Conservation (phyloP, 331 rosid genomes). For the Pyracantha coccinea region DNA sequence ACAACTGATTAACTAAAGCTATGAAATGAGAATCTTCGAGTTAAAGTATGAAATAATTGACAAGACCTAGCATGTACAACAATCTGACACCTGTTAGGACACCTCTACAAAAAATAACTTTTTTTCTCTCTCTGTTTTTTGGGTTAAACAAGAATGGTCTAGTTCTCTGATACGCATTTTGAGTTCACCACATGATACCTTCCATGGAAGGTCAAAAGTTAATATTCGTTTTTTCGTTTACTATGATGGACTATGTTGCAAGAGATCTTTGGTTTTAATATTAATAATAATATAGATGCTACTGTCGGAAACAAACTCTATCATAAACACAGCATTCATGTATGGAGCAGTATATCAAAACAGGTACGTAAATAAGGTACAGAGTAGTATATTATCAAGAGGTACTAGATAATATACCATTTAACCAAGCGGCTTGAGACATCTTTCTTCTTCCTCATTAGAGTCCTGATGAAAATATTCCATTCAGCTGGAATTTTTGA, state of each 20-base stretch:
- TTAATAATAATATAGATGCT: neutral
- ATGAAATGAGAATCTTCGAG: neutral
- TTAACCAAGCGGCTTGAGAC: conserved; percentile 35
- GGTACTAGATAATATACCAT: too few relatives aligned
- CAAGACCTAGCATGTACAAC: neutral
- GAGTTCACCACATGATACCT: neutral
- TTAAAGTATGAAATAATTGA: neutral
- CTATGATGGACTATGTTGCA: neutral
- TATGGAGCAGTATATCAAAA: neutral
- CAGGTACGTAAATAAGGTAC: neutral
- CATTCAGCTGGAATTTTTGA: conserved; percentile 52
- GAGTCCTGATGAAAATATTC: conserved; percentile 53
- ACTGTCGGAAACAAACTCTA: neutral
- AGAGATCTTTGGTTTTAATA: neutral
- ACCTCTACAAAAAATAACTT: too few relatives aligned
- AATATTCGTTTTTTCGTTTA: neutral
- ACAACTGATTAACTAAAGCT: neutral
- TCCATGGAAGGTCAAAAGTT: neutral
- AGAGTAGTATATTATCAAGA: neutral
- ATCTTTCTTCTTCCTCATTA: conserved; percentile 61
- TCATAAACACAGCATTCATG: neutral
- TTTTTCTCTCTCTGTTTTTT: too few relatives aligned
- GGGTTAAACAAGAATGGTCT: neutral
- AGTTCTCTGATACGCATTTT: neutral
- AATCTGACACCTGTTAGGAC: neutral